Evolutionary conservation across 495 filamentous ascomycete species (phyloP), one percentile per base, ranked within the genome.

Genomic region (Cercophora scortea): DNA sequence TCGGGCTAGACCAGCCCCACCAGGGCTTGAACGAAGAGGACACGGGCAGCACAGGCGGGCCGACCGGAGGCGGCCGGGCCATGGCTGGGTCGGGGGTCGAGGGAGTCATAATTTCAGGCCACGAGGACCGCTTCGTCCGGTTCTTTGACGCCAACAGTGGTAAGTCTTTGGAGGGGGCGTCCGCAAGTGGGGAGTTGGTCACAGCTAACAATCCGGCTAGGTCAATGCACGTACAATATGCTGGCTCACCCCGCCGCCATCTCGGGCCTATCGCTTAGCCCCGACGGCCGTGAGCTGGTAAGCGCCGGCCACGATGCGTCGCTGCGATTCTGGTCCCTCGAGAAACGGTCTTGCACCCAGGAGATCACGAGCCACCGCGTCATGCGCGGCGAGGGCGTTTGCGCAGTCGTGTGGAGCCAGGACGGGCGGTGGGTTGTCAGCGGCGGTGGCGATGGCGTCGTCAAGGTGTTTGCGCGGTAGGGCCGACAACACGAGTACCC

Each of bases 211-310:
- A 16, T 19, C n/a, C 33, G 16, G 10, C 10, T 59, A 98, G 93
- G 93, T 56, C 94, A 97, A 93, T 96, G 90, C 73, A 96, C 94
- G 13, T 98, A 97, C 68, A 91, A 84, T 57, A 97, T 98, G 93
- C 83, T 96, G 51, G 93, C 93, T 3, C 93, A 98, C 64, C 89
- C 92, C 2, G 85, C 90, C 4, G 83, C 93, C 39, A 96, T 97
- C 59, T 90, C 93, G 12, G 82, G 88, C 11, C 81, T 98, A 13
- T 90, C 88, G 0, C 79, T 98, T 32, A 93, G 87, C 53, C 92
- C 93, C 10, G 90, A 96, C 61, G 91, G 91, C 32, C 81, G 85
- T 42, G 93, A 98, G 76, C 85, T 96, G 7, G 94, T 98, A 43
- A 94, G 89, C 50, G 94, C 89, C 9, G 93, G 94, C 44, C 93